phyloP scores from a whole-genome alignment of 257 asterid species.

The Gentiana dahurica region DNA sequence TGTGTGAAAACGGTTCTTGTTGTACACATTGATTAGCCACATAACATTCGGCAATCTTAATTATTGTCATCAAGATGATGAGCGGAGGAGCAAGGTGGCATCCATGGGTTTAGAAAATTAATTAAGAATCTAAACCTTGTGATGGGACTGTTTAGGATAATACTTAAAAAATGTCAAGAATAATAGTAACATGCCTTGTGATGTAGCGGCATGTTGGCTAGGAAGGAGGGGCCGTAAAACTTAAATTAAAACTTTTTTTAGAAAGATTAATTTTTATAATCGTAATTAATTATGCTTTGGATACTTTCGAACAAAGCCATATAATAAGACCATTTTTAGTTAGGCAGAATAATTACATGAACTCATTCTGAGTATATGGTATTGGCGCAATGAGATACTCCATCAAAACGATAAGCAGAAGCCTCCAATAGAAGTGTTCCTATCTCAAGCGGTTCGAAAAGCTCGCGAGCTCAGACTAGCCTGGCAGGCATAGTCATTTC shows the following conservation, averaged over 20 bases:
- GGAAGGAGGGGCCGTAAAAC: not conserved
- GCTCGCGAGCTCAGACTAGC: too few relatives aligned
- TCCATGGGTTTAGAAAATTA: not conserved
- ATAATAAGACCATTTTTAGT: conserved; percentile 4
- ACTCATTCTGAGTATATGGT: too few relatives aligned
- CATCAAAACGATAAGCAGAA: too few relatives aligned
- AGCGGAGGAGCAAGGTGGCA: conserved; percentile 9
- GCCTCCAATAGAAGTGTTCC: too few relatives aligned
- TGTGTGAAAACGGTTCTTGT: too few relatives aligned
- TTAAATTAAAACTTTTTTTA: not conserved
- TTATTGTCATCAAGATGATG: too few relatives aligned
- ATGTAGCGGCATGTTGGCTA: conserved; percentile 17
- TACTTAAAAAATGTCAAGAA: conserved; percentile 9
- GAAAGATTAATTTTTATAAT: not conserved
- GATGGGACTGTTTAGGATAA: conserved; percentile 9
- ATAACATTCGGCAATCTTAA: too few relatives aligned
- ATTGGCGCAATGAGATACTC: too few relatives aligned
- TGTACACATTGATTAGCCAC: too few relatives aligned
- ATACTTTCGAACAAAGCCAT: not conserved
- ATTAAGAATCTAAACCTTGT: not conserved
- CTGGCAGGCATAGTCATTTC: too few relatives aligned
- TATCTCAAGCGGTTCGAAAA: too few relatives aligned
- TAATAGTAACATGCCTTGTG: conserved; percentile 11
- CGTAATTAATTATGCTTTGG: conserved; percentile 1
- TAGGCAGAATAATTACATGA: conserved; percentile 3